These are phyloP conservation scores for Nemania abortiva DNA, from an alignment of 2,329 filamentous ascomycete species.

Conservation along the genomic window DNA sequence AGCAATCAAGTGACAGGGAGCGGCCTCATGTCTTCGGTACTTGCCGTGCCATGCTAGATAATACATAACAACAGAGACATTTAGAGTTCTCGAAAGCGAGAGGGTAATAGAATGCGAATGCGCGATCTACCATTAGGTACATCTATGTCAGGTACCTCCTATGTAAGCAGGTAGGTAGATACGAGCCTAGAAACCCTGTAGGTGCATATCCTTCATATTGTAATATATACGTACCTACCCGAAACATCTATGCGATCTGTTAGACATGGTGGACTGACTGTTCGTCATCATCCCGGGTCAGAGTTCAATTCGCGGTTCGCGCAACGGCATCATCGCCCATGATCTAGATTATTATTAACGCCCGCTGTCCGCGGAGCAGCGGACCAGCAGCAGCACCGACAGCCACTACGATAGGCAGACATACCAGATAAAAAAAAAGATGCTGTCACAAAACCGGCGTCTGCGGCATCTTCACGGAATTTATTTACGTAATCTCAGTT, in stretches of 20 bases:
- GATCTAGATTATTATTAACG: constrained; percentile 35
- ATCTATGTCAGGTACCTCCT: no score
- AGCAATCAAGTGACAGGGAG: no score
- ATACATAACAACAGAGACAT: no score
- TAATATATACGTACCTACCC: background rate
- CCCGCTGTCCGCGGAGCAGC: constrained; percentile 50
- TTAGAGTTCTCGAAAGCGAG: no score
- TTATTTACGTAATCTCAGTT: constrained; percentile 85
- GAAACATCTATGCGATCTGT: background rate
- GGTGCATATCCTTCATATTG: background rate
- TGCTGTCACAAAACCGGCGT: constrained; percentile 82
- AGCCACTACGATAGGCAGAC: constrained; percentile 2
- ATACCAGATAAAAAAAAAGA: constrained; percentile 31
- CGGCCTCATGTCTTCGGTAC: no score
- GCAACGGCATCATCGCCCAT: constrained; percentile 33
- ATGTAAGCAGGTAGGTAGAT: no score
- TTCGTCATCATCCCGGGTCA: constrained; percentile 14
- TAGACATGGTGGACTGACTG: background rate
- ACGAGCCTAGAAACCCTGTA: no score
- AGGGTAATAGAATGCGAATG: no score
- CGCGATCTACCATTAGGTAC: no score
- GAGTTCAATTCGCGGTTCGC: constrained; percentile 2
- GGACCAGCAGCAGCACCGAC: constrained; percentile 44
- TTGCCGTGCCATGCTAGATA: no score
- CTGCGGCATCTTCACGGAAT: constrained; percentile 89